Base-by-base conservation (phyloP, 2,329 filamentous ascomycete genomes). In the Talaromyces sp. region DNA sequence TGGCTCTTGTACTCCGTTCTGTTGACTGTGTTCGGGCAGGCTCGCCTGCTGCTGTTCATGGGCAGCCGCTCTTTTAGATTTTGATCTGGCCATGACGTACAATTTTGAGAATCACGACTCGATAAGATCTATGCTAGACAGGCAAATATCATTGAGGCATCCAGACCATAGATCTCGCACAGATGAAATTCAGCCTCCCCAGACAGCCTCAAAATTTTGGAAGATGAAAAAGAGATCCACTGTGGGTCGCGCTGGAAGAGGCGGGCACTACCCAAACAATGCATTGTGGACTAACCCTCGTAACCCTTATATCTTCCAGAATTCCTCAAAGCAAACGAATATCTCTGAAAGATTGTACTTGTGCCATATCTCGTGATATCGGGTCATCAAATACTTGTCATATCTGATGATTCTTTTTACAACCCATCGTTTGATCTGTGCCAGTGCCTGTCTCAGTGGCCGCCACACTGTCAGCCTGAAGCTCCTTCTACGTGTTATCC, bases 61-160 rank as follows among this genome's bases (percentile, higher is more conserved):
- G 7, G 59, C 35, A 44, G 46, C 48, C 16, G 23, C 23, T 23
- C 21, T 44, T 25, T 61, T 61, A 2, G 59, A 37, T 55, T 44
- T 61, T 25, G 59, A 61, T 46, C 18, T 40, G 11, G 6, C 50
- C 59, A 61, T 61, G 6, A 12, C 35, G 25, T 28, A 28, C 28
- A 28, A 6, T 3, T 28, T 6, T 6, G 28, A 28, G 28, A 3
- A 28, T 28, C 28, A 28, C 28, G 6, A 6, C 28, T 3, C 28
- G 6, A 28, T 28, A 6, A 28, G 28, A 28, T 28, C 28, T 28
- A 28, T 28, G 28, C 28, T 28, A 28, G 28, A 28, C 3, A 28
- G 3, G 6, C 28, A 28, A 28, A 6, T 16, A 54, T n/a, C n/a
- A 18, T 35, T 12, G 48, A 35, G n/a, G 16, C 25, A 21, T 44